These are phyloP conservation scores for Spizellomyces punctatus DNA, from an alignment of 192 early-diverging fungal genomes.

Conservation along the genomic window DNA sequence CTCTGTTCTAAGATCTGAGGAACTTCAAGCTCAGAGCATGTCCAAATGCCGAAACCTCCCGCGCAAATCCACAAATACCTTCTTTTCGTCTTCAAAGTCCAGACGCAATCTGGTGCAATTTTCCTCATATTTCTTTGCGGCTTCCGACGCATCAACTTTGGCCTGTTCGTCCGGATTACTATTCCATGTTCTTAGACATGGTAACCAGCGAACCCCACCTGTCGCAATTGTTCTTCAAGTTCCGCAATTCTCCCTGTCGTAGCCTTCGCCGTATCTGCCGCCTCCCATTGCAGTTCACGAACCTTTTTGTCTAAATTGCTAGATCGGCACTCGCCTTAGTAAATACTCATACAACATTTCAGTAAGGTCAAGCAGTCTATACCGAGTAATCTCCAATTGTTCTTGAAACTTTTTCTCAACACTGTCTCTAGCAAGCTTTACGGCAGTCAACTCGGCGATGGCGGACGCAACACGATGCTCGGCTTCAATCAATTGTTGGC, in stretches of 20 bases:
- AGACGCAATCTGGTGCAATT: neutral
- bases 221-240: conserved; percentile 16
- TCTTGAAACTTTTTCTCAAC: conserved; percentile 8
- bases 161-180: neutral
- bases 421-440: conserved; percentile 12
- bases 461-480: conserved; percentile 21
- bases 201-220: neutral
- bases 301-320: conserved; percentile 17
- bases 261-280: conserved; percentile 13
- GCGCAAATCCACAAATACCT: too few species aligned
- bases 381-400: conserved; percentile 19
- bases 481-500: conserved; percentile 16
- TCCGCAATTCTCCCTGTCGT: conserved; percentile 11
- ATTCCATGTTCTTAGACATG: too few species aligned
- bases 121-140: neutral
- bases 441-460: conserved; percentile 16
- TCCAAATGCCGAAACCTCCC: too few species aligned
- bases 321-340: too few species aligned
- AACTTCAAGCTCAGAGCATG: too few species aligned
- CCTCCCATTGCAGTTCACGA: conserved; percentile 24
- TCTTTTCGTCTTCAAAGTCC: neutral
- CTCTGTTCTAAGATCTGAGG: neutral
- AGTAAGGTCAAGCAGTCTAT: too few species aligned
- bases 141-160: neutral
- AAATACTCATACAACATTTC: too few species aligned